Percentiles rank a stretch among this genome's conserved stretches.
phyloP scores from a whole-genome alignment of 2,329 filamentous ascomycete species.

The Orbilia ellipsospora region DNA sequence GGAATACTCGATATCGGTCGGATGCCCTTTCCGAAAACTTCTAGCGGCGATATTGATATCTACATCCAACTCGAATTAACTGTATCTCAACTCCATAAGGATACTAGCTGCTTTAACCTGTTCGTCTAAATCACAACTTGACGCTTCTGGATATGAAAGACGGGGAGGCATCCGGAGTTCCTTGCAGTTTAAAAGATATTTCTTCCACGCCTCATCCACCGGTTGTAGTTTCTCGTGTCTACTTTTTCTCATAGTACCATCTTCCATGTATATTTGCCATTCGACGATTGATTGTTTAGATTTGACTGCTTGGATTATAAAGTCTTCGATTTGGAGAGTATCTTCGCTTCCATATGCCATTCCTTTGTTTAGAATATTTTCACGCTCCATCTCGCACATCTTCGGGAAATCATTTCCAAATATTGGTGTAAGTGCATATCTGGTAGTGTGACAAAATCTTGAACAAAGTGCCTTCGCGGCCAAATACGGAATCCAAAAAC shows the following conservation, averaged over 20 bases:
- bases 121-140: slow-evolving; percentile 8
- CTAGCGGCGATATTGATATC: not conserved
- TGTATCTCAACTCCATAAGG: slow-evolving; percentile 43
- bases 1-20: no score
- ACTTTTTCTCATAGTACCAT: slow-evolving; percentile 23
- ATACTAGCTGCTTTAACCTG: slow-evolving; percentile 41
- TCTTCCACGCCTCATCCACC: slow-evolving; percentile 32
- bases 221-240: slow-evolving; percentile 36
- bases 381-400: slow-evolving; percentile 67
- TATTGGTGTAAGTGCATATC: slow-evolving; percentile 85
- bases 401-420: slow-evolving; percentile 85
- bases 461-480: slow-evolving; percentile 88
- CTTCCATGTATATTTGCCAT: slow-evolving; percentile 50
- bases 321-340: slow-evolving; percentile 37
- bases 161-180: slow-evolving; percentile 32
- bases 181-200: slow-evolving; percentile 29
- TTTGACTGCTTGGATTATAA: slow-evolving; percentile 36
- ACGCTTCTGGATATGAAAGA: slow-evolving; percentile 32
- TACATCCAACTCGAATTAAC: not conserved
- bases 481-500: slow-evolving; percentile 95
- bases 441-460: slow-evolving; percentile 88
- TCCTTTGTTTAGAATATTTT: slow-evolving; percentile 14
- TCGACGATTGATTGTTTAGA: slow-evolving; percentile 56
- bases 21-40: not conserved
- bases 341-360: slow-evolving; percentile 29